A percentile compares a stretch with the other conserved stretches of the same genome.
Conservation (phyloP, 2,329 filamentous ascomycete species). For the Calonectria honghensis region DNA sequence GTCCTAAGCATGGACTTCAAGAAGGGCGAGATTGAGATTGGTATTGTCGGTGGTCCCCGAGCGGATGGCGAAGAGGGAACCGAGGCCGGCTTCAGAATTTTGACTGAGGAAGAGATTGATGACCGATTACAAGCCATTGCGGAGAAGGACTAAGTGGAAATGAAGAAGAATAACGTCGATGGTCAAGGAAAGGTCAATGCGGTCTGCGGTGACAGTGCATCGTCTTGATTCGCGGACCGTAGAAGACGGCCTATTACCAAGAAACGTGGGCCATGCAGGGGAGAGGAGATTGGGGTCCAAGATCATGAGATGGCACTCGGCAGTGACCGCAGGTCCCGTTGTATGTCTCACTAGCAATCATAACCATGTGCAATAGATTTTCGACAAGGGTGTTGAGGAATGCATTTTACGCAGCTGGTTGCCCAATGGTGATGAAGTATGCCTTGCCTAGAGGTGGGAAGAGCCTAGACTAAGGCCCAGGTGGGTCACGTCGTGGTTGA, state of each 20-base stretch:
- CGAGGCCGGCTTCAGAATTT: conserved; percentile 85
- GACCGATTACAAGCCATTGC: conserved; percentile 98
- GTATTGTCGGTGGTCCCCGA: conserved; percentile 93
- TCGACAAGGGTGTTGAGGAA: conserved; percentile 45
- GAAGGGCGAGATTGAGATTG: conserved; percentile 98
- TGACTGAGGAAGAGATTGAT: conserved; percentile 98
- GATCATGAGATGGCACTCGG: conserved; percentile 43
- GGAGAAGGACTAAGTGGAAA: conserved; percentile 89
- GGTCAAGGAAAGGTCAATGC: conserved; percentile 39
- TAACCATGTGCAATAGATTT: conserved; percentile 55
- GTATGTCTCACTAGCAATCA: conserved; percentile 52
- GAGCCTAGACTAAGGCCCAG: conserved; percentile 38
- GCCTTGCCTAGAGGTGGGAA: conserved; percentile 49
- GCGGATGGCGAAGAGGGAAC: conserved; percentile 89
- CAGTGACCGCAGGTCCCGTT: conserved; percentile 47
- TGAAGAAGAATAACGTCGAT: conserved; percentile 40
- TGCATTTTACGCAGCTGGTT: conserved; percentile 52
- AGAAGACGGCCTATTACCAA: conserved; percentile 46
- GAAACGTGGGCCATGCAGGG: conserved; percentile 51
- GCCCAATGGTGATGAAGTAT: conserved; percentile 54
- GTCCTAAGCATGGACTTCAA: conserved; percentile 99
- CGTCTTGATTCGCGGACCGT: conserved; percentile 48
- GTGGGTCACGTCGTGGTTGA: conserved; percentile 46
- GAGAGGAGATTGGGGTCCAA: conserved; percentile 48
- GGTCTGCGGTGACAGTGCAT: conserved; percentile 37